Evolutionary conservation across 352 stramenopile species (phyloP).

Genomic region (Globisporangium cystogenes): DNA sequence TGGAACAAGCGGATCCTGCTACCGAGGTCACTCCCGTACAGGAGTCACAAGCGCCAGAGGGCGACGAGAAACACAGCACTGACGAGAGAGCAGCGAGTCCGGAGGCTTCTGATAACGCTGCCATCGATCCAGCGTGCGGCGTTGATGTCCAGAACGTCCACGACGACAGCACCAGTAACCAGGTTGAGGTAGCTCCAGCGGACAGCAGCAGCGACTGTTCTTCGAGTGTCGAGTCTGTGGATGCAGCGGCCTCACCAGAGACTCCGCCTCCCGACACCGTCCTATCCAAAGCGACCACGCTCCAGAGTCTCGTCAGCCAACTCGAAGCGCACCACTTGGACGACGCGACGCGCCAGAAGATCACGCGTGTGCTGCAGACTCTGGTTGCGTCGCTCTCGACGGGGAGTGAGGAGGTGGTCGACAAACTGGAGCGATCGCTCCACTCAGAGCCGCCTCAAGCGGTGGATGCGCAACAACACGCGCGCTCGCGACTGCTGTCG

Average conservation of each 20-base stretch:
- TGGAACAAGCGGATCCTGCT: neutral
- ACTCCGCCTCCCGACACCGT: neutral
- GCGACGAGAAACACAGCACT: neutral
- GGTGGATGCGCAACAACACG: slow-evolving; percentile 1
- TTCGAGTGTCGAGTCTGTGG: neutral
- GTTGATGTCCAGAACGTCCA: neutral
- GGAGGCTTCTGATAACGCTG: neutral
- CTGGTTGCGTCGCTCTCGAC: slow-evolving; percentile 18
- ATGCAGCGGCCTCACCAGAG: neutral
- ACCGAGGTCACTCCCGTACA: neutral
- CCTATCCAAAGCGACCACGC: slow-evolving; percentile 1
- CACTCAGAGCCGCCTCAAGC: neutral
- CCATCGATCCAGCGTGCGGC: neutral
- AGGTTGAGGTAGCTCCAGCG: neutral
- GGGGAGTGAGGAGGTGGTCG: slow-evolving; percentile 18
- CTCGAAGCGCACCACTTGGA: slow-evolving; percentile 11
- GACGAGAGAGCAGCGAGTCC: neutral
- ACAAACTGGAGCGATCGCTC: slow-evolving; percentile 21
- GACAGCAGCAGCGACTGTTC: neutral
- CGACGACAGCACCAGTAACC: neutral
- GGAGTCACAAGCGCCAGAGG: neutral
- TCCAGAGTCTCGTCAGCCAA: slow-evolving; percentile 22
- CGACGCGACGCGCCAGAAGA: slow-evolving; percentile 18
- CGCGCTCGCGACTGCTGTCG: slow-evolving; percentile 5
- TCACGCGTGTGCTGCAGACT: slow-evolving; percentile 19